These are phyloP conservation scores for Bjerkandera adusta DNA, from an alignment of 1,284 basidiomycete species.

Conservation along the genomic window DNA sequence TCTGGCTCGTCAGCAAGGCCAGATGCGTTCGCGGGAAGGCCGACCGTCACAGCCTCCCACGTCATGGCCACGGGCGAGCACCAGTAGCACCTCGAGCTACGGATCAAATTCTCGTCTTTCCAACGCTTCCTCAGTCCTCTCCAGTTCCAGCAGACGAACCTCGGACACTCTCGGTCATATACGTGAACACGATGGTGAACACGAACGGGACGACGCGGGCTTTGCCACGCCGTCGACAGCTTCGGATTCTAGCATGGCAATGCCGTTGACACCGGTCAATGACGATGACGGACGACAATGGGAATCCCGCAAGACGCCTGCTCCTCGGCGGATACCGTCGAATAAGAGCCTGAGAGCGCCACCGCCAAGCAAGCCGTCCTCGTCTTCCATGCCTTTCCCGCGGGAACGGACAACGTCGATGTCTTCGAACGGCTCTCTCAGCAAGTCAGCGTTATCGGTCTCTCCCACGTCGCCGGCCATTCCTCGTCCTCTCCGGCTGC, in stretches of 20 bases:
- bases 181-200: conserved; percentile 8
- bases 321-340: conserved; percentile 12
- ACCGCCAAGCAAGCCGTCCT: neutral
- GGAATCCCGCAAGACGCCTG: conserved; percentile 8
- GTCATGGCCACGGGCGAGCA: conserved; percentile 24
- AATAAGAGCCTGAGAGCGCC: conserved; percentile 5
- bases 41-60: conserved; percentile 26
- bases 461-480: conserved; percentile 1
- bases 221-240: conserved; percentile 24
- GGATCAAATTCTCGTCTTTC: conserved; percentile 21
- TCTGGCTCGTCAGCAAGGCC: conserved; percentile 16
- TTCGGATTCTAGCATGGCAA: conserved; percentile 42
- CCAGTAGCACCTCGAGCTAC: conserved; percentile 23
- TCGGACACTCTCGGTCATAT: conserved; percentile 9
- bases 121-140: conserved; percentile 17
- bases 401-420: conserved; percentile 15
- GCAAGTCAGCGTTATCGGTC: neutral
- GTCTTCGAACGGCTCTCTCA: conserved; percentile 12
- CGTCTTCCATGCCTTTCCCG: conserved; percentile 7
- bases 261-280: conserved; percentile 41
- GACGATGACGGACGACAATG: conserved; percentile 14
- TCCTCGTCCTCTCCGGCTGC: conserved; percentile 17
- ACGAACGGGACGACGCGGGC: conserved; percentile 1
- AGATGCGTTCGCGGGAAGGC: conserved; percentile 10
- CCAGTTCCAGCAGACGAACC: conserved; percentile 12